These are phyloP conservation scores for Nicotiana undulata DNA, from an alignment of 257 asterid species.

Conservation along the genomic window DNA sequence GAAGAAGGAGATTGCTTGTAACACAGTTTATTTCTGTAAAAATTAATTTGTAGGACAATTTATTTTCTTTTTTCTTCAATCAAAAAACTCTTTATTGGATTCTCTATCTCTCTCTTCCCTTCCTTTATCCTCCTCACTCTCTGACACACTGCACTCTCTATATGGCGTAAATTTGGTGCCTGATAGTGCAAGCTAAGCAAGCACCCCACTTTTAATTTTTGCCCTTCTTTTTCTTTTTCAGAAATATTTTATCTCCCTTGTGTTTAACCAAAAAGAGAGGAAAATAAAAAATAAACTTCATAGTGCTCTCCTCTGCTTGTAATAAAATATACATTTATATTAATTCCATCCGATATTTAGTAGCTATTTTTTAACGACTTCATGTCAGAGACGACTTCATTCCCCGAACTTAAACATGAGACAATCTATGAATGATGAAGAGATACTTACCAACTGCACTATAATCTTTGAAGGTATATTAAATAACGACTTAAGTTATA, in stretches of 20 bases:
- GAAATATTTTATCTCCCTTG: background rate
- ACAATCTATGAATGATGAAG: too few relatives aligned
- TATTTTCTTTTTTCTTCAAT: background rate
- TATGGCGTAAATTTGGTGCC: slow-evolving; percentile 85
- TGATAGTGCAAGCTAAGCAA: slow-evolving; percentile 96
- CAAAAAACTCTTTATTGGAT: slow-evolving; percentile 6
- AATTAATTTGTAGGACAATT: background rate
- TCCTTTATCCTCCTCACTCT: slow-evolving; percentile 38
- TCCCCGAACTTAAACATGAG: accelerated
- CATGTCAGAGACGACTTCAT: accelerated
- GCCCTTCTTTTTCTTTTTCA: background rate
- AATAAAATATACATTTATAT: too few relatives aligned
- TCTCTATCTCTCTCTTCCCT: slow-evolving; percentile 12
- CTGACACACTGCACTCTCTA: slow-evolving; percentile 43
- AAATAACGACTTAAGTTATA: background rate
- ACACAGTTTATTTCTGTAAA: background rate
- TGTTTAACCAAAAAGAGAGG: background rate
- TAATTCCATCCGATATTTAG: too few relatives aligned
- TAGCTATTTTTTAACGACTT: too few relatives aligned
- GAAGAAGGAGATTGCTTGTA: slow-evolving; percentile 2
- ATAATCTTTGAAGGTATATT: too few relatives aligned
- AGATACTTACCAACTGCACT: too few relatives aligned
- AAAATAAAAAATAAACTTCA: background rate
- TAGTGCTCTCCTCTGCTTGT: background rate
- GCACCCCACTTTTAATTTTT: slow-evolving; percentile 30